Conservation (phyloP, 192 early-diverging fungal genomes). For the Funneliformis geosporum region DNA sequence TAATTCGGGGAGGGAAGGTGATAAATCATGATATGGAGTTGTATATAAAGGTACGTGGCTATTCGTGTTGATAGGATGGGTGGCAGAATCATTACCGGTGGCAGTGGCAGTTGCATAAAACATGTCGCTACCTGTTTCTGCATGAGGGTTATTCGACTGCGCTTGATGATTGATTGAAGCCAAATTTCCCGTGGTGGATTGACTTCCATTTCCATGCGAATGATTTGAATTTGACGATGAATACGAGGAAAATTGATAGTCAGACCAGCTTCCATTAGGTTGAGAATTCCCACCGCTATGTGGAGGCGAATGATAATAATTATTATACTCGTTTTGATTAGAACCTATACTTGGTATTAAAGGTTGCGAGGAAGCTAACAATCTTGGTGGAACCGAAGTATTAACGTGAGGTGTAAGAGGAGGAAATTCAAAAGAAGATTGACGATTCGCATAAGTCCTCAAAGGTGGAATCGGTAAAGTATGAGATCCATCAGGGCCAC, state of each 20-base stretch:
- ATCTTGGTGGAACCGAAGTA: not conserved
- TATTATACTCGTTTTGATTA: constrained; percentile 4
- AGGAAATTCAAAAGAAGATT: constrained; percentile 17
- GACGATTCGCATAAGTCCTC: not conserved
- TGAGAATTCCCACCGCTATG: not conserved
- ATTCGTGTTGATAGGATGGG: not conserved
- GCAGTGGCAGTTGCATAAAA: not conserved
- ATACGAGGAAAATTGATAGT: constrained; percentile 18
- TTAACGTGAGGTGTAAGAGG: constrained; percentile 13
- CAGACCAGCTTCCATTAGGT: not conserved
- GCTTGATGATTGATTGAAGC: not conserved
- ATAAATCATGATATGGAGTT: not conserved
- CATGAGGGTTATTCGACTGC: not conserved
- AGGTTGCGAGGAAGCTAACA: not conserved
- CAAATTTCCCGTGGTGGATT: not conserved
- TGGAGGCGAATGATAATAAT: constrained; percentile 9
- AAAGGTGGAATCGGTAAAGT: constrained; percentile 13
- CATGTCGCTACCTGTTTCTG: constrained; percentile 4
- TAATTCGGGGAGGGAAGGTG: constrained; percentile 3
- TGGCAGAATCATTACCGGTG: not conserved
- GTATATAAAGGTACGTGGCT: not conserved
- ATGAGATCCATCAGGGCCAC: not conserved
- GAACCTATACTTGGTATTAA: constrained; percentile 16
- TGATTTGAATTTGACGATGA: not conserved
- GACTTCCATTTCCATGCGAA: not conserved